These are phyloP conservation scores for Tilletiopsis washingtonensis DNA, from an alignment of 1,284 basidiomycete genomes.

Conservation along the genomic window DNA sequence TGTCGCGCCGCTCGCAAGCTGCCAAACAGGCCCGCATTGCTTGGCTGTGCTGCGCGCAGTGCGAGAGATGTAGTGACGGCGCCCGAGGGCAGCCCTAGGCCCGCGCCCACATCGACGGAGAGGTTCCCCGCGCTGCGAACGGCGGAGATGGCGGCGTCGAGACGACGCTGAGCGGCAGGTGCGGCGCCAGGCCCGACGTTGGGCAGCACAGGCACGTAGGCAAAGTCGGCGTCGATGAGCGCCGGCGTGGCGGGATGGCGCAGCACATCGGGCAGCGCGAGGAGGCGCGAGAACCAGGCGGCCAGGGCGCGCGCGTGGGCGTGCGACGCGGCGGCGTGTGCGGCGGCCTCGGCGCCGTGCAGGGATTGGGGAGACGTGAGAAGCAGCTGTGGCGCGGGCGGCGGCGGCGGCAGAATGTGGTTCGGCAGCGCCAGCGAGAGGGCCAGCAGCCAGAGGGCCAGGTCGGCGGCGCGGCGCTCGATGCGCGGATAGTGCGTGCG, in stretches of 20 bases:
- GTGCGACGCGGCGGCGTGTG: not conserved
- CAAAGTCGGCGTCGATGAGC: conserved; percentile 13
- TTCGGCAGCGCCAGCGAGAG: conserved; percentile 1
- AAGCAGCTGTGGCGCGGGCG: not conserved
- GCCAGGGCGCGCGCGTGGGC: not conserved
- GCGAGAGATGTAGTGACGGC: not conserved
- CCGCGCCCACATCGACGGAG: conserved; percentile 5
- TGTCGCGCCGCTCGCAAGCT: not conserved
- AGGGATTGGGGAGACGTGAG: not conserved
- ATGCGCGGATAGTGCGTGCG: conserved; percentile 3
- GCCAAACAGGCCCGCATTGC: not conserved
- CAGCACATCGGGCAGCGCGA: conserved; percentile 6
- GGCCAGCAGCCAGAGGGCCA: conserved; percentile 3
- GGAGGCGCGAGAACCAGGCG: not conserved
- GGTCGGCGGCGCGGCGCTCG: not conserved
- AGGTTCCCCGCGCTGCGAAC: not conserved
- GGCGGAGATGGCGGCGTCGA: not conserved
- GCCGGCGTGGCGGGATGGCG: conserved; percentile 21
- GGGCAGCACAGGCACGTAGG: conserved; percentile 3
- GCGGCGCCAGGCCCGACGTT: conserved; percentile 1
- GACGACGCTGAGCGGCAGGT: not conserved
- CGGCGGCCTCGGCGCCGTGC: not conserved
- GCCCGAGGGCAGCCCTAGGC: conserved; percentile 3
- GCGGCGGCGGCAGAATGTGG: conserved; percentile 1
- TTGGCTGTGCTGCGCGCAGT: not conserved